Evolutionary conservation across 139 green algal species (phyloP), one percentile per base, ranked within the genome.

Genomic region (Picochlorum sp.): DNA sequence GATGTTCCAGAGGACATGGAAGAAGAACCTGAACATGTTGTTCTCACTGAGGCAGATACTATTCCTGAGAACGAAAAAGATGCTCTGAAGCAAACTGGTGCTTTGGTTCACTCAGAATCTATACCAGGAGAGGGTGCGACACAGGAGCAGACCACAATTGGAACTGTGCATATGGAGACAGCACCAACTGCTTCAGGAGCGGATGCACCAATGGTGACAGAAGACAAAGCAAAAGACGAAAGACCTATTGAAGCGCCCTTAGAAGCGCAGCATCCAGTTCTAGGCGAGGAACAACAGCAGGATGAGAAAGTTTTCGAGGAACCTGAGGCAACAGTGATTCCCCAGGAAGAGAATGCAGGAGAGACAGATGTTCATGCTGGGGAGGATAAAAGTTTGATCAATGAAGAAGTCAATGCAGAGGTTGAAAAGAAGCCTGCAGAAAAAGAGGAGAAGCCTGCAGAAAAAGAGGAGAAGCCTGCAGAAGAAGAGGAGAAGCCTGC

Each of bases 381-480:
- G 3, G 26, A 18, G 3, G 30, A 73, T n/a, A 24, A 26, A 9
- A 16, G 7, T 38, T 49, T 49, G 55, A 61, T 8, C 16, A 60
- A 41, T 41, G 34, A 41, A 41, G 34, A 41, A 41, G 34, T 14
- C 34, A 41, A 16, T 63, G 7, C 13, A 26, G 24, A 28, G 4
- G 4, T n/a, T 10, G 26, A 55, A 55, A 13, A 55, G n/a, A 21
- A 21, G 9, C n/a, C 47, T 26, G 47, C 15, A 10, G 50, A 49
- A 50, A 62, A 57, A 15, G 63, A 76, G 10, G 23, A 44, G 9
- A 23, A 34, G 14, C 23, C 38, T n/a, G 30, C 23, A 21, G 62
- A 66, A 16, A 47, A 67, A 61, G 21, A 47, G 37, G 1, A 34
- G n/a, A 54, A 20, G 10, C 47, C 16, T 24, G 47, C 11, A 55